Evolutionary conservation across 2,329 filamentous ascomycete species (phyloP).

Genomic region (Parasarocladium wereldwijsianum): DNA sequence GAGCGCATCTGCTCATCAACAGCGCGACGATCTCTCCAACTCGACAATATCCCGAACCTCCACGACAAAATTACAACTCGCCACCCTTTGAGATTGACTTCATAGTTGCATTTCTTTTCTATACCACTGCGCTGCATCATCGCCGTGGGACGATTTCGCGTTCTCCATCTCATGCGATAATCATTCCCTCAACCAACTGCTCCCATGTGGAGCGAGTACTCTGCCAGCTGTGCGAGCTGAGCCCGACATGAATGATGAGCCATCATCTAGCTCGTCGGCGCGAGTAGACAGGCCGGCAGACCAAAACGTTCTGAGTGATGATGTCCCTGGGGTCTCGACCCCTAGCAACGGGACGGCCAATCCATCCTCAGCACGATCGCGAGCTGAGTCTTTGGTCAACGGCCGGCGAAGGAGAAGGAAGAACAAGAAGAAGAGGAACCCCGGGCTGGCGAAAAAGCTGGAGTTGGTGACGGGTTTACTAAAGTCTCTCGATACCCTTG

Average conservation of each 20-base stretch:
- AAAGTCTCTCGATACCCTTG: slow-evolving; percentile 44
- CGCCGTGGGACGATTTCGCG: background rate
- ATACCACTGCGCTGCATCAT: slow-evolving; percentile 1
- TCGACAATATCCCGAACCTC: too few species aligned
- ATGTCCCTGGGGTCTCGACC: background rate
- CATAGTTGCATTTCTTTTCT: background rate
- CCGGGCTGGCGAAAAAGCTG: slow-evolving; percentile 39
- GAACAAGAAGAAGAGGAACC: slow-evolving; percentile 20
- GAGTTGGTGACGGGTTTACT: slow-evolving; percentile 46
- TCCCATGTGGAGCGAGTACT: slow-evolving; percentile 15
- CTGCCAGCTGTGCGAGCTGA: slow-evolving; percentile 17
- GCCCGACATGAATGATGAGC: slow-evolving; percentile 36
- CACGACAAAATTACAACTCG: too few species aligned
- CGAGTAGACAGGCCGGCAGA: slow-evolving; percentile 10
- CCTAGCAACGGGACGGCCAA: slow-evolving; percentile 6
- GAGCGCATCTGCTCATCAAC: too few species aligned
- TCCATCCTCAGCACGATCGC: slow-evolving; percentile 10
- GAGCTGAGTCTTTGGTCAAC: slow-evolving; percentile 10
- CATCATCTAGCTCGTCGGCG: slow-evolving; percentile 25
- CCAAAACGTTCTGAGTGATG: background rate
- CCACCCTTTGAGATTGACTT: too few species aligned
- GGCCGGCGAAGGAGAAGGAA: slow-evolving; percentile 21
- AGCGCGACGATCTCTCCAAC: too few species aligned
- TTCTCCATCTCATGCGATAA: too few species aligned
- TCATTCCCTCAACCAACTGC: too few species aligned